These are phyloP conservation scores for Erysimum cheiri DNA, from an alignment of 441 rosid genomes.

Conservation along the genomic window DNA sequence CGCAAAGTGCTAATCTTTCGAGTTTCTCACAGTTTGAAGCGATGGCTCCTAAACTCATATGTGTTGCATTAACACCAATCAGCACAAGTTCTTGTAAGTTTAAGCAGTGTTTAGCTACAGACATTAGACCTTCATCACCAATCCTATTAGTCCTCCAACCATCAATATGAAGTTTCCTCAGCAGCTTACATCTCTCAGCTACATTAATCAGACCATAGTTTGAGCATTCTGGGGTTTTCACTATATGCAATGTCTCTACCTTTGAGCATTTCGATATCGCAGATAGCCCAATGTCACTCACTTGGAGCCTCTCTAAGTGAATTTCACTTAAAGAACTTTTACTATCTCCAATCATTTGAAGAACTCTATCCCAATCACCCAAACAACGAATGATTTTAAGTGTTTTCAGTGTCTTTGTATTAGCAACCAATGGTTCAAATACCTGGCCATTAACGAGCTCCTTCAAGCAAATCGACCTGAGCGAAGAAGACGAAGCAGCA, in stretches of 20 bases:
- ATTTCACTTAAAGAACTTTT: constrained; percentile 49
- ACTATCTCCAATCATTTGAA: constrained; percentile 49
- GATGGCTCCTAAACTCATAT: constrained; percentile 49
- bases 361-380: constrained; percentile 70
- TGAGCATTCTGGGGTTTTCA: constrained; percentile 62
- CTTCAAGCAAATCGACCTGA: constrained; percentile 64
- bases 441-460: constrained; percentile 70
- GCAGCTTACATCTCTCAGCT: constrained; percentile 56
- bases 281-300: constrained; percentile 58
- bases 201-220: constrained; percentile 52
- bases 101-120: constrained; percentile 57
- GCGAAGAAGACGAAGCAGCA: constrained; percentile 37
- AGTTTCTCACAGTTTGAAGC: constrained; percentile 59
- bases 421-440: constrained; percentile 58
- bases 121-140: constrained; percentile 61
- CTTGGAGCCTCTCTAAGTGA: constrained; percentile 69
- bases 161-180: constrained; percentile 69
- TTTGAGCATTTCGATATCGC: constrained; percentile 52
- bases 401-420: constrained; percentile 51
- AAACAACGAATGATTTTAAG: constrained; percentile 66
- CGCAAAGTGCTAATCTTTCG: constrained; percentile 66
- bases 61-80: constrained; percentile 65
- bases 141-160: constrained; percentile 67
- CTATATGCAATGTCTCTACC: constrained; percentile 56
- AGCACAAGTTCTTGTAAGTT: constrained; percentile 71